Conservation (phyloP, 768 basidiomycete species). For the Cantharellus cinnabarinus region DNA sequence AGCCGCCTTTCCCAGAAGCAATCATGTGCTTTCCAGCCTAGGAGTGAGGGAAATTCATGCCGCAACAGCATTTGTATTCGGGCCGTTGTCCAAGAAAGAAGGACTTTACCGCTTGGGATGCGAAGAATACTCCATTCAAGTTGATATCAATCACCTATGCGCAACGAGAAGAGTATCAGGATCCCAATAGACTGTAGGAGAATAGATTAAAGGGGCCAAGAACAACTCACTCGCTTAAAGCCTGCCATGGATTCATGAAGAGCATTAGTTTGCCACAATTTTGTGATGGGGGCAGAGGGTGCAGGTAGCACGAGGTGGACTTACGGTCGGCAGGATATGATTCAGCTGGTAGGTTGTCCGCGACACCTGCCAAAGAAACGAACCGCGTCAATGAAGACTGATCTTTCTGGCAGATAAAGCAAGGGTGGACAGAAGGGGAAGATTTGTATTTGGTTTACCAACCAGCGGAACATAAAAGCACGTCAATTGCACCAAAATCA, state of each 20-base stretch:
- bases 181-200: background rate
- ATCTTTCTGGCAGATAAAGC: background rate
- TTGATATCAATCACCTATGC: slow-evolving; percentile 7
- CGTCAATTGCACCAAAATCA: slow-evolving; percentile 5
- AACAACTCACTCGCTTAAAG: background rate
- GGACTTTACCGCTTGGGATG: slow-evolving; percentile 2
- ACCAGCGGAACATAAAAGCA: slow-evolving; percentile 4
- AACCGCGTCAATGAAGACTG: background rate
- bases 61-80: background rate
- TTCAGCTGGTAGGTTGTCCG: slow-evolving; percentile 5
- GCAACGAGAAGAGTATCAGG: too few relatives aligned
- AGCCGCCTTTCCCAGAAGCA: slow-evolving; percentile 4
- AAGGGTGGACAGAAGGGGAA: background rate
- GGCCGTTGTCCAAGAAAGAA: background rate
- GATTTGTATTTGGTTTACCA: background rate
- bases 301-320: background rate
- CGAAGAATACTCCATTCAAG: slow-evolving; percentile 6
- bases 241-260: background rate
- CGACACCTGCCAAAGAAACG: background rate
- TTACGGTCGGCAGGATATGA: slow-evolving; percentile 4
- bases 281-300: too few relatives aligned
- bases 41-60: background rate
- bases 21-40: slow-evolving; percentile 8
- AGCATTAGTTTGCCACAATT: background rate
- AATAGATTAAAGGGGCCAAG: background rate